Evolutionary conservation across 2,329 filamentous ascomycete genomes (phyloP).

Genomic region (Calonectria pteridis): DNA sequence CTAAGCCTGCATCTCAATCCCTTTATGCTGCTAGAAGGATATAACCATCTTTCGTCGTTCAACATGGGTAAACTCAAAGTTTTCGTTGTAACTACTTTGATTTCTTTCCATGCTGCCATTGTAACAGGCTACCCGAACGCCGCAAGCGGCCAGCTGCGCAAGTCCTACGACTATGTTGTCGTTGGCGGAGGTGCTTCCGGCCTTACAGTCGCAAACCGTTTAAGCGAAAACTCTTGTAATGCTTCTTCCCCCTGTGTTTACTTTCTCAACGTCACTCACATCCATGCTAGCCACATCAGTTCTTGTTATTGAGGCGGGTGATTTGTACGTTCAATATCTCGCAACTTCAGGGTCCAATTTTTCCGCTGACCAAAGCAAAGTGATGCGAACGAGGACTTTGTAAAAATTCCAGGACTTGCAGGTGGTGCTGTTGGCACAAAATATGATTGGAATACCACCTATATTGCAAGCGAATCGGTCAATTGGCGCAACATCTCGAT

Average conservation of each 20-base stretch:
- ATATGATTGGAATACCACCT: conserved; percentile 42
- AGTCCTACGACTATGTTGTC: conserved; percentile 36
- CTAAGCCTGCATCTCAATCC: not conserved
- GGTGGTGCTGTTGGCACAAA: conserved; percentile 40
- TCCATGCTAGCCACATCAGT: conserved; percentile 27
- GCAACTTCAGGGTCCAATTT: not conserved
- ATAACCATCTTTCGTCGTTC: no score
- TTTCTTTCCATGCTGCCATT: not conserved
- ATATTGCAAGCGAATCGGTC: conserved; percentile 23
- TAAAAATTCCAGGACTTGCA: conserved; percentile 38
- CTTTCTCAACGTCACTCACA: not conserved
- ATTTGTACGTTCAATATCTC: conserved; percentile 31
- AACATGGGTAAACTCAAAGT: not conserved
- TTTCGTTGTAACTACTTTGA: not conserved
- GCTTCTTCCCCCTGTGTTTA: not conserved
- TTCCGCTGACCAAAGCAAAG: conserved; percentile 3
- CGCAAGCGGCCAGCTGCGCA: not conserved
- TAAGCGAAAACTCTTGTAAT: conserved; percentile 35
- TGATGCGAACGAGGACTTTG: conserved; percentile 35
- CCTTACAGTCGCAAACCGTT: conserved; percentile 38
- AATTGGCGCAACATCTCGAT: conserved; percentile 32
- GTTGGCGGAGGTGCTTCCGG: conserved; percentile 38
- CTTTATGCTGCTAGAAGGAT: no score
- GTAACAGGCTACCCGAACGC: not conserved
- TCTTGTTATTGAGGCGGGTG: conserved; percentile 38